phyloP scores from a whole-genome alignment of 306 rosid genomes.

The Pyrus betulifolia region DNA sequence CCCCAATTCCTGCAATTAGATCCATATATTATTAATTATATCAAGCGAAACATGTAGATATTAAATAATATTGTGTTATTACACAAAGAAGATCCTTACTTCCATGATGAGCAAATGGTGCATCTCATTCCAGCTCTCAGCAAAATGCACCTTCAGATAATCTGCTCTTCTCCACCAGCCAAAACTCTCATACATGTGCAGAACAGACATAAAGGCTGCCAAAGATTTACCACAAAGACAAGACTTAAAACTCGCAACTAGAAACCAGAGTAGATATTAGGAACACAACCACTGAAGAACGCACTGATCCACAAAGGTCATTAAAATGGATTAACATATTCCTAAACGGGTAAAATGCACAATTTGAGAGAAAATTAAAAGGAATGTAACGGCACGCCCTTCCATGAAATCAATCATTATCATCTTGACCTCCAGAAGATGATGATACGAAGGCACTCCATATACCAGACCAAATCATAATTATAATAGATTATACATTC shows the following conservation, averaged over 20 bases:
- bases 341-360: background rate
- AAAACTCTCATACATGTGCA: conserved; percentile 91
- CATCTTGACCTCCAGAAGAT: background rate
- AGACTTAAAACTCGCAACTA: background rate
- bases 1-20: conserved; percentile 83
- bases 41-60: conserved; percentile 2
- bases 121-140: conserved; percentile 99
- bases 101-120: conserved; percentile 99
- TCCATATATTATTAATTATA: background rate
- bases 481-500: background rate
- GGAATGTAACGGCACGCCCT: background rate
- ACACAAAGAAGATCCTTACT: conserved; percentile 22
- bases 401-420: background rate
- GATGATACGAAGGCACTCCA: background rate
- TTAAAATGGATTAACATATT: background rate
- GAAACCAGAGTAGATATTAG: background rate
- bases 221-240: background rate
- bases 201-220: conserved; percentile 89
- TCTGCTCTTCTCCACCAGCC: conserved; percentile 99
- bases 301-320: background rate
- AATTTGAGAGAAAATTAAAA: background rate
- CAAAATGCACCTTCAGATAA: conserved; percentile 95
- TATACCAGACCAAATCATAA: background rate
- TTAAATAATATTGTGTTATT: background rate
- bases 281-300: background rate